These are phyloP conservation scores for Komagataea norvegica DNA, from an alignment of 1,139 yeast genomes.

Conservation along the genomic window DNA sequence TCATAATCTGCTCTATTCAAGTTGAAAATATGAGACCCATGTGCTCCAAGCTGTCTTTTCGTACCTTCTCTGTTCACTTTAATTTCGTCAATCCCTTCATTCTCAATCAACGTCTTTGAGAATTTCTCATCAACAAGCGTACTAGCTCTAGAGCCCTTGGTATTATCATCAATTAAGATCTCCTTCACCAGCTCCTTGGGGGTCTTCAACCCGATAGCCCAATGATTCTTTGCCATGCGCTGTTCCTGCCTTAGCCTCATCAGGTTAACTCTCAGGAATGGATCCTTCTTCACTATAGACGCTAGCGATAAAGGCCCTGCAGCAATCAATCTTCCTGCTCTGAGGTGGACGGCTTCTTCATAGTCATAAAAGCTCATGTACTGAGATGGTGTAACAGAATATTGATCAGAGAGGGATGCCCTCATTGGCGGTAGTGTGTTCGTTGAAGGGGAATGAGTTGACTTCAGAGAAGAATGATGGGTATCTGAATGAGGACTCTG, in stretches of 20 bases:
- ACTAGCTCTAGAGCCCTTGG: slow-evolving; percentile 11
- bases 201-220: slow-evolving; percentile 28
- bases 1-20: slow-evolving; percentile 19
- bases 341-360: slow-evolving; percentile 26
- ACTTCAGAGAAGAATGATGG: too few relatives aligned
- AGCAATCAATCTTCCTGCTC: slow-evolving; percentile 28
- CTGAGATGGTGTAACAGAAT: slow-evolving; percentile 3
- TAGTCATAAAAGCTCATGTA: slow-evolving; percentile 27
- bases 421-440: not conserved
- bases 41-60: not conserved
- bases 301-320: slow-evolving; percentile 27
- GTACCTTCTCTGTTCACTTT: slow-evolving; percentile 8
- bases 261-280: slow-evolving; percentile 36
- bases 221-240: slow-evolving; percentile 7
- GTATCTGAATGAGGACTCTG: too few relatives aligned
- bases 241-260: slow-evolving; percentile 25
- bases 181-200: slow-evolving; percentile 21
- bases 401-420: not conserved
- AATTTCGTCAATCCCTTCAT: slow-evolving; percentile 33
- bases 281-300: slow-evolving; percentile 43
- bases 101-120: slow-evolving; percentile 29
- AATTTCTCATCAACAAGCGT: slow-evolving; percentile 26
- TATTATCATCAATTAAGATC: slow-evolving; percentile 21
- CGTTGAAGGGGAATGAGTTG: not conserved
- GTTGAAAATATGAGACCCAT: slow-evolving; percentile 15